phyloP scores from a whole-genome alignment of 192 early-diverging fungal genomes.

The Entomortierella lignicola region DNA sequence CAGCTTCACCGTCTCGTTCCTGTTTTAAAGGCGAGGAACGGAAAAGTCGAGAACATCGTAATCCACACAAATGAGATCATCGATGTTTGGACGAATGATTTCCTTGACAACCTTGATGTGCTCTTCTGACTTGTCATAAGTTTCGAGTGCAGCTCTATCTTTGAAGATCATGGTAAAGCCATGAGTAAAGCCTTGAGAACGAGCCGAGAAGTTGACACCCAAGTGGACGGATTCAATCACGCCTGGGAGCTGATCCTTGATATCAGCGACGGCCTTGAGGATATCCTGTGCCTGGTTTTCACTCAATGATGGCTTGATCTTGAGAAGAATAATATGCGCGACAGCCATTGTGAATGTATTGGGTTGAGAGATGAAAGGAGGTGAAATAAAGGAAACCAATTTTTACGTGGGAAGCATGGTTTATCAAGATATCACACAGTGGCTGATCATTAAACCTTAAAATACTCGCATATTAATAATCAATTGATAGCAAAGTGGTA shows the following conservation, averaged over 20 bases:
- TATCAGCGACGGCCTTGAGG: slow-evolving; percentile 36
- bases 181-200: slow-evolving; percentile 44
- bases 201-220: slow-evolving; percentile 37
- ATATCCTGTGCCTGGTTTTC: slow-evolving; percentile 34
- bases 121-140: slow-evolving; percentile 37
- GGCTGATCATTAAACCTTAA: background rate
- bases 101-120: slow-evolving; percentile 27
- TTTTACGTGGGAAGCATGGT: background rate
- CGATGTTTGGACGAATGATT: slow-evolving; percentile 41
- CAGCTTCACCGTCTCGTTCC: too few relatives aligned
- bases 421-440: background rate
- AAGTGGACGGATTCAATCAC: slow-evolving; percentile 49
- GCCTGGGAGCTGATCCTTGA: slow-evolving; percentile 28
- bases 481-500: background rate
- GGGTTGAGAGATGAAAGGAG: background rate
- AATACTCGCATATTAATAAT: background rate
- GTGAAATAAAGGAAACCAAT: background rate
- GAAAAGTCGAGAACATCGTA: slow-evolving; percentile 40
- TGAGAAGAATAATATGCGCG: slow-evolving; percentile 39
- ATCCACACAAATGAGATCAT: slow-evolving; percentile 37
- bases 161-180: slow-evolving; percentile 54
- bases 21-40: slow-evolving; percentile 26
- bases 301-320: slow-evolving; percentile 33
- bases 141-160: slow-evolving; percentile 35
- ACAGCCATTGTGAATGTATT: slow-evolving; percentile 18